Conservation (phyloP, 257 asterid genomes). For the Mitragyna speciosa region DNA sequence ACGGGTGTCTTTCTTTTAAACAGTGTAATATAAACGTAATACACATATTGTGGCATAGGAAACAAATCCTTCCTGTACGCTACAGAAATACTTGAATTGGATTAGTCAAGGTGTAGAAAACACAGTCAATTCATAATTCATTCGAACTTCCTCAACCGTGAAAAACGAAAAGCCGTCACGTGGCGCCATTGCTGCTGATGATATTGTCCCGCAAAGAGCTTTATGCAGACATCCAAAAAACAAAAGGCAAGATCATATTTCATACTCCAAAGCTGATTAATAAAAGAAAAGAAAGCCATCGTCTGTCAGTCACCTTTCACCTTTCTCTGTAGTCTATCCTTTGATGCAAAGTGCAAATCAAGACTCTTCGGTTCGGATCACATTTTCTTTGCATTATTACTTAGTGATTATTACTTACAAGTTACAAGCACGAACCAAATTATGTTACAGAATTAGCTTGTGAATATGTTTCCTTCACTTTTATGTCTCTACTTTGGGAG, state of each 20-base stretch:
- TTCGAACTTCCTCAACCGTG: constrained; percentile 8
- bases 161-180: constrained; percentile 28
- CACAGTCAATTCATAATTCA: constrained; percentile 1
- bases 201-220: constrained; percentile 25
- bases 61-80: too few species aligned
- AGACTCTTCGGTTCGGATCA: not conserved
- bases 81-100: not conserved
- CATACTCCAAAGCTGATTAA: not conserved
- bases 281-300: constrained; percentile 20
- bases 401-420: constrained; percentile 16
- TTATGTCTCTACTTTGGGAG: constrained; percentile 18
- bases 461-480: constrained; percentile 7
- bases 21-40: too few species aligned
- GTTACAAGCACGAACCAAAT: not conserved
- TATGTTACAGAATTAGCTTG: constrained; percentile 4
- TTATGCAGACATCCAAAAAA: constrained; percentile 24
- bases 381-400: not conserved
- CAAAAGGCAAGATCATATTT: constrained; percentile 10
- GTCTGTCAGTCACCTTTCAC: constrained; percentile 10
- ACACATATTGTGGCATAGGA: too few species aligned
- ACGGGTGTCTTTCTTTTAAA: too few species aligned
- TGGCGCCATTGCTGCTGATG: constrained; percentile 28
- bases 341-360: constrained; percentile 11
- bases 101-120: not conserved
- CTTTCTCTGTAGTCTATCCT: constrained; percentile 14